These are phyloP conservation scores for Salix purpurea DNA, from an alignment of 345 rosid species.

Conservation along the genomic window DNA sequence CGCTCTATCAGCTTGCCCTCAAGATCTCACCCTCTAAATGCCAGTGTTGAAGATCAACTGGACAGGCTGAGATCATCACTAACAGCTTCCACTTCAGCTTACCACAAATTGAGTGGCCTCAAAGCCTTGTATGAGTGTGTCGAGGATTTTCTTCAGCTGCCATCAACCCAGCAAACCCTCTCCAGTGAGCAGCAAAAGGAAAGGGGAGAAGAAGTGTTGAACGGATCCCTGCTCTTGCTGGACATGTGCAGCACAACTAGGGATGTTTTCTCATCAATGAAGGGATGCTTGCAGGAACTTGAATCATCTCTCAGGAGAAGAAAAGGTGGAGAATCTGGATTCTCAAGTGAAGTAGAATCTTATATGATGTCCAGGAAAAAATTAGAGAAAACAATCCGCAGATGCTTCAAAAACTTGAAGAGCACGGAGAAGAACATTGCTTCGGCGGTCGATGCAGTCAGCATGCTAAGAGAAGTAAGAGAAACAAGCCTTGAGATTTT, in stretches of 20 bases:
- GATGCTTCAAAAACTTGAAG: not conserved
- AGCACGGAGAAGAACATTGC: not conserved
- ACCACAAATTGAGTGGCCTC: not conserved
- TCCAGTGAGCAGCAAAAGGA: not conserved
- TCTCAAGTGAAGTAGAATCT: not conserved
- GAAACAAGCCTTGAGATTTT: not conserved
- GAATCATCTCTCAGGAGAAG: constrained; percentile 3
- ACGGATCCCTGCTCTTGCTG: not conserved
- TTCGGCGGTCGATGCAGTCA: too few species aligned
- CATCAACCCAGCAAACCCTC: not conserved
- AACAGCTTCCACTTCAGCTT: not conserved
- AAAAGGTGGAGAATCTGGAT: not conserved
- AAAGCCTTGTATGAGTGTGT: not conserved
- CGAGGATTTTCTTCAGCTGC: constrained; percentile 6
- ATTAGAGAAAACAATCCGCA: not conserved
- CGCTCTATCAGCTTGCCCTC: constrained; percentile 34
- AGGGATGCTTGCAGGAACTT: not conserved
- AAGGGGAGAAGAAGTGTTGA: not conserved
- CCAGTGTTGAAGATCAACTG: constrained; percentile 14
- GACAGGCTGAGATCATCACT: constrained; percentile 21
- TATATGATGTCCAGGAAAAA: not conserved
- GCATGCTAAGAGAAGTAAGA: not conserved
- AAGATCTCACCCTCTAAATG: constrained; percentile 22
- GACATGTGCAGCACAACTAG: not conserved
- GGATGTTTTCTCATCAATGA: constrained; percentile 4